Evolutionary conservation across 441 rosid species (phyloP), one percentile per base, ranked within the genome.

Genomic region (Oxalis stricta): DNA sequence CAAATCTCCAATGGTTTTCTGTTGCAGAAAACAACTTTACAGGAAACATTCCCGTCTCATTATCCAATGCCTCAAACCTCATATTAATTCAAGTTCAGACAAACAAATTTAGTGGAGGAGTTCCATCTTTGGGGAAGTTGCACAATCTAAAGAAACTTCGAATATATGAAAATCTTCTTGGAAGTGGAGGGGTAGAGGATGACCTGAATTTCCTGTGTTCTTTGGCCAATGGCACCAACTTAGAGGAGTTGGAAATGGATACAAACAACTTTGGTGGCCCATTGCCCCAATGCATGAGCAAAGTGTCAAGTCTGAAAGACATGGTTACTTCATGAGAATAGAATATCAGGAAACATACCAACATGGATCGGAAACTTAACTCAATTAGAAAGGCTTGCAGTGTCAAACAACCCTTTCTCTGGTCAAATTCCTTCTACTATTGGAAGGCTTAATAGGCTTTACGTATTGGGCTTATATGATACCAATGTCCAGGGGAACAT

Each of bases 31-130:
- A 50, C 14, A 33, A 1, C 1, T 42, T 57, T 6, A 16, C 41
- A 16, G 56, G 56, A 13, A n/a, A 20, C 7, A 17, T 57, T 29
- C 51, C 51, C 5, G 2, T n/a, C 0, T 35, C 62, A 8, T n/a
- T 57, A 12, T 49, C 62, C 17, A 57, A 58, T 38, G 33, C 38
- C 10, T 31, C 57, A 23, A 26, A 40, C 15, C n/a, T 58, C 10
- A 3, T 6, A 2, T 1, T 0, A 7, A 11, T 38, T 44, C 36
- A 18, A 3, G 20, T 44, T 14, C 2, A 2, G 17, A 4, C 0
- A 1, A 56, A 44, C 44, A 34, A 41, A 22, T 37, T 56, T 22
- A 20, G 23, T 3, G 55, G 61, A 8, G 15, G 21, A 32, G 14
- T 56, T 6, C 42, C 44, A 33, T 22, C 33, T 29, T 41, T 56